Conservation (phyloP, 2,329 filamentous ascomycete species). For the Ceratocystis albifundus region DNA sequence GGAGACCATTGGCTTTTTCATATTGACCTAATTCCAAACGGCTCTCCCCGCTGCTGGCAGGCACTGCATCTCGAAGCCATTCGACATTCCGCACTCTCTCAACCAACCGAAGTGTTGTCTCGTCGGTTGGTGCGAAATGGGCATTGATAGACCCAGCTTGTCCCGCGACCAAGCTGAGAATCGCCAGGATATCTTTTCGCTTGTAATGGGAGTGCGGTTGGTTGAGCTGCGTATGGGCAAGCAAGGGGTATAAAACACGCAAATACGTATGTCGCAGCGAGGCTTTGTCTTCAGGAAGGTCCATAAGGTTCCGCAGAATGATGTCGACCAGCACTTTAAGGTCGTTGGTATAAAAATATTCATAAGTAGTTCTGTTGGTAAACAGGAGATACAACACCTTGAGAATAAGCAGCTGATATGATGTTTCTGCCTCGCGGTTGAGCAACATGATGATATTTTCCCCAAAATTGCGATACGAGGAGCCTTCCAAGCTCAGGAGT, state of each 20-base stretch:
- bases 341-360: constrained; percentile 99
- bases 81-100: constrained; percentile 61
- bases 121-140: constrained; percentile 71
- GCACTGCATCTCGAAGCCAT: constrained; percentile 44
- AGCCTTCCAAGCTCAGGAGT: constrained; percentile 68
- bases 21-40: background rate
- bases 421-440: constrained; percentile 90
- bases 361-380: constrained; percentile 79
- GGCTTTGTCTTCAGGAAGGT: constrained; percentile 72
- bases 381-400: constrained; percentile 94
- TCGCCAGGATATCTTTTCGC: constrained; percentile 64
- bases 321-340: constrained; percentile 88
- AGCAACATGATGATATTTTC: constrained; percentile 93
- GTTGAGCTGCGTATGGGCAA: constrained; percentile 83
- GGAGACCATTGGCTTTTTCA: background rate
- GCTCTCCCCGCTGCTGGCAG: background rate
- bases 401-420: constrained; percentile 86
- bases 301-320: constrained; percentile 90
- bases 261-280: constrained; percentile 85
- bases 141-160: constrained; percentile 46
- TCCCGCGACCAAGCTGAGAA: constrained; percentile 51
- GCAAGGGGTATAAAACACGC: constrained; percentile 76
- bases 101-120: constrained; percentile 67
- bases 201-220: constrained; percentile 78
- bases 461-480: constrained; percentile 82